Base-by-base conservation (phyloP, 140 eudicot genomes). In the Oenanthe javanica region DNA sequence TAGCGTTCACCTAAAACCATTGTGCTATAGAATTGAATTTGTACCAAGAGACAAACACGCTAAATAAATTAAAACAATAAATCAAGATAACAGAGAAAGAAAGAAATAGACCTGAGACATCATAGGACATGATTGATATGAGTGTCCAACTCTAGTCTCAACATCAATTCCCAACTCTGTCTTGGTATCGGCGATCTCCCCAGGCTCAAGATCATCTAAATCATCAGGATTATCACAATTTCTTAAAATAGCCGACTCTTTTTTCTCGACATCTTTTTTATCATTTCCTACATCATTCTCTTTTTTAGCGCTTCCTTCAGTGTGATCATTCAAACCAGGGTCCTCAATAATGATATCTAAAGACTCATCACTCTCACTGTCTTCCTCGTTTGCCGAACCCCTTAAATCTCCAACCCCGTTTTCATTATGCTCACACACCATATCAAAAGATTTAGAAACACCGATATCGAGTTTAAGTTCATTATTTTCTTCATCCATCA, bases 281-380 rank as follows among this genome's bases (percentile, higher is more conserved):
- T 27, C 46, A 75, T 10, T 47, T 12, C 19, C 78, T n/a, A 1
- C 21, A 9, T 75, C 63, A 25, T 49, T 49, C 43, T 71, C 76
- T 71, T 40, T 72, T 16, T 23, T 27, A 75, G 14, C 46, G 48
- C 10, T 47, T 12, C 19, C 78, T n/a, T 0, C 21, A 9, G 1
- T 10, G 52, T 49, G 36, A 5, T 75, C 63, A 25, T 75, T 49
- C 8, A 43, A 45, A 19, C 14, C 55, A 19, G 1, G 1, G 25
- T 73, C 25, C 4, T 45, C 14, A 19, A 75, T 0, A 27, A 75
- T 75, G 36, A 75, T 27, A 49, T 49, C 9, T 2, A 75, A 49
- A 14, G 61, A 27, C 54, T 75, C 64, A 51, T 75, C 64, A 75
- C 63, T 49, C 61, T 75, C 78, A 45, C 54, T 73, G 1, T n/a